A percentile compares a stretch with the other conserved stretches of the same genome.
These are phyloP conservation scores for Suillus tomentosus DNA, from an alignment of 768 basidiomycete genomes.

Conservation along the genomic window DNA sequence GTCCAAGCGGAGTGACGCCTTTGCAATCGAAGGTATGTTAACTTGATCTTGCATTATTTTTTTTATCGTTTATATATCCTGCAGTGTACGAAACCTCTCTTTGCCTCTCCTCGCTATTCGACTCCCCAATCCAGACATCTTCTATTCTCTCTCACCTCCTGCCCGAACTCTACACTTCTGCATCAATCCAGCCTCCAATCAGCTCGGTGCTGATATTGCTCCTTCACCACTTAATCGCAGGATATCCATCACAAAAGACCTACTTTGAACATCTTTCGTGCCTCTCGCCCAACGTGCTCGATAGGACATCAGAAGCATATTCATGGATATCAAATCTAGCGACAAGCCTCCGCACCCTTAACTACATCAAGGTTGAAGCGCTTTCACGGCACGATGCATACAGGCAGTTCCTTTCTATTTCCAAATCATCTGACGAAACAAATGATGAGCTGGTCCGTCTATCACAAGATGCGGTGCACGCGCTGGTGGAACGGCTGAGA, in stretches of 20 bases:
- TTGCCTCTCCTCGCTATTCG: constrained; percentile 63
- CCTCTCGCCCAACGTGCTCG: constrained; percentile 37
- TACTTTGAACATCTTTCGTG: constrained; percentile 37
- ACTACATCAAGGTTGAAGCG: constrained; percentile 54
- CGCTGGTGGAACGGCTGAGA: constrained; percentile 50
- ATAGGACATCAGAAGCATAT: constrained; percentile 35
- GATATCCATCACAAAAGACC: constrained; percentile 65
- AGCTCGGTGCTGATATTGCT: constrained; percentile 48
- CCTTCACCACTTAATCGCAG: constrained; percentile 55
- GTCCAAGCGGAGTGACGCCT: constrained; percentile 56
- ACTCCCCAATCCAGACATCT: constrained; percentile 59
- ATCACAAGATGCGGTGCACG: constrained; percentile 43
- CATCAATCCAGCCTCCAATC: constrained; percentile 17
- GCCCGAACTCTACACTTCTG: constrained; percentile 44
- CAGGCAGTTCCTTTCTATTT: constrained; percentile 22
- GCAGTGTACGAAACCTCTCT: constrained; percentile 77
- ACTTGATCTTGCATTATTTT: not conserved
- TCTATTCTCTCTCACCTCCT: constrained; percentile 64
- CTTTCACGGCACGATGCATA: constrained; percentile 40
- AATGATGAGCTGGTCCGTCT: constrained; percentile 21
- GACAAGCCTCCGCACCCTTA: constrained; percentile 50
- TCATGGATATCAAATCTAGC: constrained; percentile 59
- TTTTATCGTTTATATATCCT: constrained; percentile 4
- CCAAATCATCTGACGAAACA: constrained; percentile 8
- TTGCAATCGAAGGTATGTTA: constrained; percentile 66